Percentiles rank a stretch among this genome's conserved stretches.
phyloP scores from a whole-genome alignment of 2,329 filamentous ascomycete genomes.

The Penicillium psychrosexuale region DNA sequence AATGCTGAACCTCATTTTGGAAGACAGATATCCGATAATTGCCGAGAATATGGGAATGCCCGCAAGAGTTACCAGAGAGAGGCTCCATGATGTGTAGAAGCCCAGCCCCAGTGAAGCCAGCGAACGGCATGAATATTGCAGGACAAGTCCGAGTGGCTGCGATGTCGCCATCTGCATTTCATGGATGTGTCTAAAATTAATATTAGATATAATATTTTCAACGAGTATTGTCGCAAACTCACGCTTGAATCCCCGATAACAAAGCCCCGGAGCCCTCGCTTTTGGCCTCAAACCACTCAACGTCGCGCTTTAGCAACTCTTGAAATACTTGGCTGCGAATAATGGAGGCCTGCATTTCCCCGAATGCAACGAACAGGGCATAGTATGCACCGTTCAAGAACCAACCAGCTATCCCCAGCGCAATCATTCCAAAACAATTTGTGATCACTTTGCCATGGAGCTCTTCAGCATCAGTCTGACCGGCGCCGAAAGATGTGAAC shows the following conservation, averaged over 20 bases:
- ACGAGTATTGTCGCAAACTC: conserved; percentile 34
- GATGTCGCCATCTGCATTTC: conserved; percentile 80
- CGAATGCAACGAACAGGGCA: conserved; percentile 70
- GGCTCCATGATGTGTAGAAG: conserved; percentile 75
- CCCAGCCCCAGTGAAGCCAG: conserved; percentile 67
- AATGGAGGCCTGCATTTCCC: conserved; percentile 71
- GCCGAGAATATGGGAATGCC: conserved; percentile 66
- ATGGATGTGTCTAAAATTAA: conserved; percentile 63
- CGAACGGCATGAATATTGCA: conserved; percentile 63
- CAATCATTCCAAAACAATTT: conserved; percentile 62
- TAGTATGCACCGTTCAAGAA: conserved; percentile 65
- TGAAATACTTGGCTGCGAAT: conserved; percentile 65
- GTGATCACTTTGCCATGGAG: conserved; percentile 57
- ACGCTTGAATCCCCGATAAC: conserved; percentile 71
- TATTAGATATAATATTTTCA: not conserved
- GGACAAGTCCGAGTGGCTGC: conserved; percentile 69
- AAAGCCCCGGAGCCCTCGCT: conserved; percentile 69
- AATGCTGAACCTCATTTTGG: conserved; percentile 63
- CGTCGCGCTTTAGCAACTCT: conserved; percentile 66
- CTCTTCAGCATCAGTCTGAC: conserved; percentile 47
- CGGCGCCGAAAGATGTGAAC: conserved; percentile 64
- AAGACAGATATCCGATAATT: conserved; percentile 59
- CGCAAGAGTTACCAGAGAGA: conserved; percentile 75
- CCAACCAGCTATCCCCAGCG: conserved; percentile 65
- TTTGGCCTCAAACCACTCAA: conserved; percentile 77